These are phyloP conservation scores for Gracilaria domingensis DNA, from an alignment of 23 red algal genomes.

Conservation along the genomic window DNA sequence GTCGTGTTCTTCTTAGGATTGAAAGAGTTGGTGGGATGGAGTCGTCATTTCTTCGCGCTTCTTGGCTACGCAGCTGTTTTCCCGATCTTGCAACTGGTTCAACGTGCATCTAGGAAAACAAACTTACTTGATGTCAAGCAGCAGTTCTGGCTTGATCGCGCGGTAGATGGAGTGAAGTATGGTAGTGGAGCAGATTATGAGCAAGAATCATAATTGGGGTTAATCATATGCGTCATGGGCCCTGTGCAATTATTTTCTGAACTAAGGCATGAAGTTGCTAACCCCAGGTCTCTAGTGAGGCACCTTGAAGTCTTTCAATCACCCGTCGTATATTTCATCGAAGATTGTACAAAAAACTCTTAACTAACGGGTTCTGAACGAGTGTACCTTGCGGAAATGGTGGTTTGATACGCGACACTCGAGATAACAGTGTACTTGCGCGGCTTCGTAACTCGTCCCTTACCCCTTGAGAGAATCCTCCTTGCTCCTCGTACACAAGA, in stretches of 20 bases:
- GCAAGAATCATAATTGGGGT: neutral
- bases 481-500: slow-evolving; percentile 34
- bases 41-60: slow-evolving; percentile 71
- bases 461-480: slow-evolving; percentile 43
- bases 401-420: slow-evolving; percentile 30
- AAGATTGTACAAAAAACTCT: slow-evolving; percentile 17
- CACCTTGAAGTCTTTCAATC: neutral
- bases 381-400: slow-evolving; percentile 18
- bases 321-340: neutral
- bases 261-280: no score
- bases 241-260: neutral
- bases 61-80: slow-evolving; percentile 44
- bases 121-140: slow-evolving; percentile 21
- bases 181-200: slow-evolving; percentile 56
- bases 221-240: neutral
- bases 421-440: neutral
- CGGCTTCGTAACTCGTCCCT: slow-evolving; percentile 61
- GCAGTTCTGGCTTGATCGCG: slow-evolving; percentile 54
- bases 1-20: slow-evolving; percentile 65
- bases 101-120: neutral
- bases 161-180: slow-evolving; percentile 50
- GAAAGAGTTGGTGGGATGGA: slow-evolving; percentile 60
- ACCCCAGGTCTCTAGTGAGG: neutral
- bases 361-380: slow-evolving; percentile 25
- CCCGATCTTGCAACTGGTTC: slow-evolving; percentile 9